Evolutionary conservation across 78 protist species (phyloP), one percentile per base, ranked within the genome.

Genomic region (Salpingoeca rosetta): DNA sequence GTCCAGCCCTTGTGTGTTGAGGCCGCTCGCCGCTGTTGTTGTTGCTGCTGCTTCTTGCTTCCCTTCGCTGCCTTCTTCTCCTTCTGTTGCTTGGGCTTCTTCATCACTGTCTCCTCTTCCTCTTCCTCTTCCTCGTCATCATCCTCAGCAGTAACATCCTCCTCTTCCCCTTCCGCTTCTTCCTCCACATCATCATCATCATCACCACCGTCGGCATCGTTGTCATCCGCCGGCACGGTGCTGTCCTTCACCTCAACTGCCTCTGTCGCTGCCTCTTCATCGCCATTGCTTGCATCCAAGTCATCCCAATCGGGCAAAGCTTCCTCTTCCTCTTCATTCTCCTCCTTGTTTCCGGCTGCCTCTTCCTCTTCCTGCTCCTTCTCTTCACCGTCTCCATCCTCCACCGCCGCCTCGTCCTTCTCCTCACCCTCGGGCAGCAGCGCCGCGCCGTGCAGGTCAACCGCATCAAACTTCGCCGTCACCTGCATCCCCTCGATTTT

Each of bases 371-470:
- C 82, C 0, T 3, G 37, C 1, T 45, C 84, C 25, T 43, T 85
- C 37, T n/a, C 88, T 17, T 42, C 84, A 35, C 12, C 78, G 38
- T 86, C 85, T 7, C 37, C 84, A 10, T 24, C 84, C n/a, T 17
- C 51, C 39, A 38, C n/a, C 12, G 0, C 79, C 0, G 45, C 79
- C 7, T 3, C 81, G 42, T 56, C 84, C 42, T 39, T 7, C 40
- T 0, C 65, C 35, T 26, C 41, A 12, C 1, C 43, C 3, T 26
- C 77, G 17, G n/a, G 76, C 37, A 2, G 2, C 43, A 2, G 76
- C 11, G 28, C 75, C 24, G 2, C 80, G 35, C 24, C 36, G 44
- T 80, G 81, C 0, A 37, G 80, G 35, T 44, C 81, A 2, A 10
- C 75, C 36, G 28, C 39, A 28, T 36, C 84, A 44, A 35, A 27